A percentile compares a stretch with the other conserved stretches of the same genome.
Conservation (phyloP, 495 filamentous ascomycete genomes). For the Podospora pseudopauciseta region DNA sequence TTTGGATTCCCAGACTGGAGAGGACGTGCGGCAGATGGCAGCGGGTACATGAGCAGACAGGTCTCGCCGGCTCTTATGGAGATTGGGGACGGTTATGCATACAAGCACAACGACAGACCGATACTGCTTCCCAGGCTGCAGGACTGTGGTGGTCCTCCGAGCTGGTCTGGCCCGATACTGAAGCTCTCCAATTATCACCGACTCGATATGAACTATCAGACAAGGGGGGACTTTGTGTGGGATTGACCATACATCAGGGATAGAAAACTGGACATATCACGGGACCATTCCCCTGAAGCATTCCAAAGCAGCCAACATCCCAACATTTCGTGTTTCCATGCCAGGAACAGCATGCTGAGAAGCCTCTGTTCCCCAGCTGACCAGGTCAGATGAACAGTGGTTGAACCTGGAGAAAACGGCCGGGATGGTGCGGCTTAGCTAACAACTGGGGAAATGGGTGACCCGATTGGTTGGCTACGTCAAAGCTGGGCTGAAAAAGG, state of each 20-base stretch:
- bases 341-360: conserved; percentile 7
- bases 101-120: conserved; percentile 22
- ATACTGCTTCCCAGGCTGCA: conserved; percentile 20
- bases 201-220: conserved; percentile 20
- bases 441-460: background rate
- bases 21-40: background rate
- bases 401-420: background rate
- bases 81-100: conserved; percentile 28
- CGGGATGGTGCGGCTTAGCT: background rate
- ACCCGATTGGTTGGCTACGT: conserved; percentile 8
- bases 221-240: conserved; percentile 5
- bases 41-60: conserved; percentile 17
- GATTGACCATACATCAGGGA: background rate
- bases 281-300: background rate
- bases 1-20: conserved; percentile 26
- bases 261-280: background rate
- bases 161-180: background rate
- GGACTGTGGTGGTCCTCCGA: conserved; percentile 10
- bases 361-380: conserved; percentile 10
- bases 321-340: background rate
- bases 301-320: background rate
- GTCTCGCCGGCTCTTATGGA: conserved; percentile 27
- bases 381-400: conserved; percentile 8
- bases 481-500: conserved; percentile 3
- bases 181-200: conserved; percentile 20